phyloP scores from a whole-genome alignment of 108 stramenopile genomes.

The Cyclotella atomus region DNA sequence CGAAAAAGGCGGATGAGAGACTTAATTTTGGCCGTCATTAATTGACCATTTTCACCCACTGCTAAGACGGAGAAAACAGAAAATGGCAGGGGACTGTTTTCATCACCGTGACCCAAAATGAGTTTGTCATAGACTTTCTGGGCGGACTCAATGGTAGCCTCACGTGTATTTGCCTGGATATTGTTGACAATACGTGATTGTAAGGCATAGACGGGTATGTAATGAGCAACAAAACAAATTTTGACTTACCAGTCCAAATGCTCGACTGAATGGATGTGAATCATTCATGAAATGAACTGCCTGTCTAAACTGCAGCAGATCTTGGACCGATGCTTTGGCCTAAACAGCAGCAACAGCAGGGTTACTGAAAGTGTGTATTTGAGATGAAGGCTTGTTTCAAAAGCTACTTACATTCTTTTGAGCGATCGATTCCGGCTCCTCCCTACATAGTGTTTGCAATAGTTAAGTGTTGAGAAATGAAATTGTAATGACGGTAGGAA shows the following conservation, averaged over 20 bases:
- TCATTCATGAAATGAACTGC: conserved; percentile 69
- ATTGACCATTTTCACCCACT: conserved; percentile 30
- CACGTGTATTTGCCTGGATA: conserved; percentile 53
- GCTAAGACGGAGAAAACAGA: conserved; percentile 57
- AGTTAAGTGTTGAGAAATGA: no score
- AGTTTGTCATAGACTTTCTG: conserved; percentile 61
- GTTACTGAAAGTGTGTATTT: background rate
- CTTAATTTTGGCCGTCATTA: conserved; percentile 54
- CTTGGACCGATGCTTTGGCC: conserved; percentile 51
- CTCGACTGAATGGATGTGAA: conserved; percentile 60
- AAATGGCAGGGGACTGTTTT: conserved; percentile 47
- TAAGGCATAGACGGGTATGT: no score
- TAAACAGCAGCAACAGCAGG: conserved; percentile 2
- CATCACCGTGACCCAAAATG: conserved; percentile 12
- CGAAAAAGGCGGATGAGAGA: conserved; percentile 64
- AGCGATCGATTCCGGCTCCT: conserved; percentile 54
- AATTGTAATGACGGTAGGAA: no score
- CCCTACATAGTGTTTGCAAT: conserved; percentile 17
- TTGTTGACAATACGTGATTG: no score
- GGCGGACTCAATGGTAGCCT: conserved; percentile 60
- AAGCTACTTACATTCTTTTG: conserved; percentile 17
- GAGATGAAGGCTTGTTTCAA: background rate
- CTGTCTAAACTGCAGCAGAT: conserved; percentile 69
- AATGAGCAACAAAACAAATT: no score
- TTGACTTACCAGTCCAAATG: conserved; percentile 62